Percentiles rank a stretch among this genome's conserved stretches.
Evolutionary conservation across 306 rosid species (phyloP).

Genomic region (Dryas octopetala): DNA sequence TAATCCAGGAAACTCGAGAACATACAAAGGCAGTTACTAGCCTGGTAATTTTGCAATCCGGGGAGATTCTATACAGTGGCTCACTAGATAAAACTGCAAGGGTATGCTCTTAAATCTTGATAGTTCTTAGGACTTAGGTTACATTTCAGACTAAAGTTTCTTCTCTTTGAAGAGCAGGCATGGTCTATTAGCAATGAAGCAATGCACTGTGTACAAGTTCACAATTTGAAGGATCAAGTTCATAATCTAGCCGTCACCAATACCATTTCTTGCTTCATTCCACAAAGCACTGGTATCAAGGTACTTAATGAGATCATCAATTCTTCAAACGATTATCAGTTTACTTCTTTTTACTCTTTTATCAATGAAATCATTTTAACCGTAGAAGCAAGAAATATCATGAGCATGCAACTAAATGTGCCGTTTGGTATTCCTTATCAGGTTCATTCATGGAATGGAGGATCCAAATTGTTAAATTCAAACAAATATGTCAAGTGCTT

Average conservation of each 20-base stretch:
- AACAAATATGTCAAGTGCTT: constrained; percentile 74
- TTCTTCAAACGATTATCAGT: neutral
- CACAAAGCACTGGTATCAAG: constrained; percentile 80
- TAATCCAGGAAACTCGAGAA: constrained; percentile 65
- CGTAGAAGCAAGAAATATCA: constrained; percentile 5
- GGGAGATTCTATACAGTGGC: constrained; percentile 72
- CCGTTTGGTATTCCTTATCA: constrained; percentile 7
- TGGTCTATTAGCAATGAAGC: constrained; percentile 67
- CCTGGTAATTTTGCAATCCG: constrained; percentile 54
- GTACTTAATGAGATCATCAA: constrained; percentile 34
- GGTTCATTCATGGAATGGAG: constrained; percentile 70
- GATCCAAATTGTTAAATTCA: constrained; percentile 55
- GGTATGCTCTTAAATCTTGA: constrained; percentile 33
- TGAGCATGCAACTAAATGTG: neutral
- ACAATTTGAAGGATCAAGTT: constrained; percentile 85
- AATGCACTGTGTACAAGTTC: constrained; percentile 57
- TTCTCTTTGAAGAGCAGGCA: constrained; percentile 46
- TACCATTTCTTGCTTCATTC: constrained; percentile 59
- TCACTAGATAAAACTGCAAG: constrained; percentile 78
- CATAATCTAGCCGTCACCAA: constrained; percentile 55
- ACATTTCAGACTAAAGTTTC: constrained; percentile 18
- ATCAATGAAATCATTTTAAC: neutral
- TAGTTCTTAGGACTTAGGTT: constrained; percentile 13
- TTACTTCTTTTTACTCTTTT: constrained; percentile 6
- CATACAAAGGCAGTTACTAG: constrained; percentile 75